These are phyloP conservation scores for Metarhizium brunneum DNA, from an alignment of 2,329 filamentous ascomycete genomes.

Conservation along the genomic window DNA sequence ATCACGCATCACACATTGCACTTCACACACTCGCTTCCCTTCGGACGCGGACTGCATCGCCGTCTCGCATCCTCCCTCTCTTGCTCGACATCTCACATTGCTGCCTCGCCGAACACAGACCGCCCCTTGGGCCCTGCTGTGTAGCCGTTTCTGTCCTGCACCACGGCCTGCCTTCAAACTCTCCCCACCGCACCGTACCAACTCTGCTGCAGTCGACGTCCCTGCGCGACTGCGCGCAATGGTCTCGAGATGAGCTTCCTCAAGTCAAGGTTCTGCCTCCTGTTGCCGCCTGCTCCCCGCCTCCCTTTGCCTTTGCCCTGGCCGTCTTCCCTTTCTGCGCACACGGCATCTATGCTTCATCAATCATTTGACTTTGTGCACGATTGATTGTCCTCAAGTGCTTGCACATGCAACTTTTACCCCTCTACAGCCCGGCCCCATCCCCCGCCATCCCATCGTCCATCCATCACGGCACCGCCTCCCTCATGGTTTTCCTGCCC, in stretches of 20 bases:
- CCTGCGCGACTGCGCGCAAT: conserved; percentile 22
- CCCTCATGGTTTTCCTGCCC: not conserved
- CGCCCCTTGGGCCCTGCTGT: not conserved
- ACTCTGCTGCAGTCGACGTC: conserved; percentile 8
- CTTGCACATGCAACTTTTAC: not conserved
- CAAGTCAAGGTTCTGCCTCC: conserved; percentile 26
- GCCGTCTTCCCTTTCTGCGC: not conserved
- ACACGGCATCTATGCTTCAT: not conserved
- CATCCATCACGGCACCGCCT: conserved; percentile 4
- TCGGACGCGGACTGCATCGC: too few species aligned
- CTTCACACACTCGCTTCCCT: not conserved
- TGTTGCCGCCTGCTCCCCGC: not conserved
- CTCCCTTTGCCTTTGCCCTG: not conserved
- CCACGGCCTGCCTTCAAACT: not conserved
- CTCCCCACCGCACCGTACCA: conserved; percentile 6
- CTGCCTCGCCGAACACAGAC: not conserved
- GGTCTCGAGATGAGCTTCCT: conserved; percentile 34
- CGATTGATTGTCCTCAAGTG: too few species aligned
- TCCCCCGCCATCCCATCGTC: not conserved
- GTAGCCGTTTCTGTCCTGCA: not conserved
- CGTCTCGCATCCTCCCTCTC: too few species aligned
- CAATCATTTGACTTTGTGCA: too few species aligned
- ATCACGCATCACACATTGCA: not conserved
- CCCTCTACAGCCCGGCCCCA: not conserved
- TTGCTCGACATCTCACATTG: not conserved